These are phyloP conservation scores for Rhizopogon vinicolor DNA, from an alignment of 768 basidiomycete genomes.

Conservation along the genomic window DNA sequence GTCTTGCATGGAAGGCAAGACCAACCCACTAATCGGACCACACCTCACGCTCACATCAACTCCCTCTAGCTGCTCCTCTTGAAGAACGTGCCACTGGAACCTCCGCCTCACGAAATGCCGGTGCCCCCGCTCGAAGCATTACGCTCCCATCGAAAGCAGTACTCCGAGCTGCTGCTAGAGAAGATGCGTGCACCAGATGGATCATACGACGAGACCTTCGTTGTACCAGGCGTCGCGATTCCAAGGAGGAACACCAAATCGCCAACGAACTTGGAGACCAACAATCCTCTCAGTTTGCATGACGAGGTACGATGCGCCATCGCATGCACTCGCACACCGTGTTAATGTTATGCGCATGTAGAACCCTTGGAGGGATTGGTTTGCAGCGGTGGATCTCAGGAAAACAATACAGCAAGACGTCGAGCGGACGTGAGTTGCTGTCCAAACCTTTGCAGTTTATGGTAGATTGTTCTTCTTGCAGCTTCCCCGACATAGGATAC, in stretches of 20 bases:
- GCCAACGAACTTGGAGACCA: constrained; percentile 52
- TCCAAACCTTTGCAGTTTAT: background rate
- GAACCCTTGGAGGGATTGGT: constrained; percentile 98
- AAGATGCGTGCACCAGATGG: constrained; percentile 86
- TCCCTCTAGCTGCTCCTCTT: constrained; percentile 60
- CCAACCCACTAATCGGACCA: constrained; percentile 6
- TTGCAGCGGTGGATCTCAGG: constrained; percentile 80
- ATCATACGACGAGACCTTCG: constrained; percentile 67
- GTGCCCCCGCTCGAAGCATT: constrained; percentile 38
- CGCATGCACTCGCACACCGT: background rate
- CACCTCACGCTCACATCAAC: constrained; percentile 17
- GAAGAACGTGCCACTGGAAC: constrained; percentile 51
- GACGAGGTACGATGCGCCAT: constrained; percentile 48
- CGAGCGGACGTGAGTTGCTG: constrained; percentile 78
- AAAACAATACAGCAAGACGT: constrained; percentile 93
- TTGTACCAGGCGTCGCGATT: constrained; percentile 45
- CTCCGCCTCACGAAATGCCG: constrained; percentile 34
- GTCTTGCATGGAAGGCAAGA: constrained; percentile 78
- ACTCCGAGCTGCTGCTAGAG: constrained; percentile 53
- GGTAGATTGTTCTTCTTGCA: constrained; percentile 25
- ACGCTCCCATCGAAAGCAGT: constrained; percentile 48
- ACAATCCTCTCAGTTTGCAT: constrained; percentile 81
- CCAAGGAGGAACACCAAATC: constrained; percentile 26
- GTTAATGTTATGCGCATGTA: constrained; percentile 20
- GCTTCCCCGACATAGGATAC: constrained; percentile 94